phyloP scores from a whole-genome alignment of 129 eudicot genomes.

The Flaveria robusta region DNA sequence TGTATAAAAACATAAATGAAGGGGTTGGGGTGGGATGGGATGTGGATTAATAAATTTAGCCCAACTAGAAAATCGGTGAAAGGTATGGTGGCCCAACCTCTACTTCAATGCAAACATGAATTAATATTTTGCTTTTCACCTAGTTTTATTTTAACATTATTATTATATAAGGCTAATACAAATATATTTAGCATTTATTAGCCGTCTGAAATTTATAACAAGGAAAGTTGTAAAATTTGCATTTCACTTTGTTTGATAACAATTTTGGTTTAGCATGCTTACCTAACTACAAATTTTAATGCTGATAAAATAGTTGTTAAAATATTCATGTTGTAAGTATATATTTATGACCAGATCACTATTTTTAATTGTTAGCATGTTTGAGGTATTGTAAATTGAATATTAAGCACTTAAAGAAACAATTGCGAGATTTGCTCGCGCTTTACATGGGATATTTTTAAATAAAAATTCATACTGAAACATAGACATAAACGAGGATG shows the following conservation, averaged over 20 bases:
- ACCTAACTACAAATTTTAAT: background rate
- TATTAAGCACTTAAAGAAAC: too few relatives aligned
- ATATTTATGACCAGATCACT: too few relatives aligned
- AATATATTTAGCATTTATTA: background rate
- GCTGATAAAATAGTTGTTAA: background rate
- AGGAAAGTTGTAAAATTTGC: background rate
- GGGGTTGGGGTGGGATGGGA: background rate
- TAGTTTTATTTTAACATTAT: background rate
- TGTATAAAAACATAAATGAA: too few relatives aligned
- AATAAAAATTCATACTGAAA: too few relatives aligned
- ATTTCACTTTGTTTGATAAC: too few relatives aligned
- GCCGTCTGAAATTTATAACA: background rate
- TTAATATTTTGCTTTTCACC: background rate
- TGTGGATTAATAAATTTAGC: slow-evolving; percentile 24
- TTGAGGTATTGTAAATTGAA: too few relatives aligned
- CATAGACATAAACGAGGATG: too few relatives aligned
- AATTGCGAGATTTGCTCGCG: too few relatives aligned
- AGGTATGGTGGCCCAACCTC: slow-evolving; percentile 15
- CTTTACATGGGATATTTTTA: too few relatives aligned
- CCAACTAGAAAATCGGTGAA: slow-evolving; percentile 39
- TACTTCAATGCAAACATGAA: slow-evolving; percentile 8
- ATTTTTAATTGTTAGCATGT: too few relatives aligned
- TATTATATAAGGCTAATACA: background rate
- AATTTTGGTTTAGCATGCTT: background rate
- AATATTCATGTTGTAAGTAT: background rate